phyloP scores from a whole-genome alignment of 192 early-diverging fungal species.

The Dimargaris cristalligena region DNA sequence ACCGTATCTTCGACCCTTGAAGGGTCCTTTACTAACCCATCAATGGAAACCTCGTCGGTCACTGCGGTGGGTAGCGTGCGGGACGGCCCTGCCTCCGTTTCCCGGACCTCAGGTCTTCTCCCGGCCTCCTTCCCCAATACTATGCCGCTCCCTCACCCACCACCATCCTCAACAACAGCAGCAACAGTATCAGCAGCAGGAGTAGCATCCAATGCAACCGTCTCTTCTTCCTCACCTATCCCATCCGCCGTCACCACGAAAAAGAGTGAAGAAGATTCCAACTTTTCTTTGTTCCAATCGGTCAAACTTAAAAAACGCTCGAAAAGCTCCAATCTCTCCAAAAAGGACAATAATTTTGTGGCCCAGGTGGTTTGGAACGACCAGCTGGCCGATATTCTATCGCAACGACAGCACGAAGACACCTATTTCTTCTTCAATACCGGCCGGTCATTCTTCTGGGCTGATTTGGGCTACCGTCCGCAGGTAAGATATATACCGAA shows the following conservation, averaged over 20 bases:
- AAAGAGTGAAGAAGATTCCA: conserved; percentile 8
- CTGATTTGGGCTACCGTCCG: conserved; percentile 37
- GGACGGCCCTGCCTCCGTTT: no score
- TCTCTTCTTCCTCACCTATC: not conserved
- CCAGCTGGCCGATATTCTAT: conserved; percentile 36
- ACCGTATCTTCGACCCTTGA: no score
- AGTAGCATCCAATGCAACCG: no score
- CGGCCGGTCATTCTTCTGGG: conserved; percentile 55
- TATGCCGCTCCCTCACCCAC: no score
- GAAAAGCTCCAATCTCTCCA: conserved; percentile 27
- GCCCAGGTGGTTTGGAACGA: conserved; percentile 37
- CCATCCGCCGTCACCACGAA: not conserved
- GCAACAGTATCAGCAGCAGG: not conserved
- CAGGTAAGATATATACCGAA: conserved; percentile 45
- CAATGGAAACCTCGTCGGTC: no score
- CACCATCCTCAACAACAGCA: no score
- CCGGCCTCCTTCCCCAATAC: no score
- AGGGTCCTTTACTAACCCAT: no score
- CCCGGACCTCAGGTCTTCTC: no score
- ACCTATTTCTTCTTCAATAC: conserved; percentile 60
- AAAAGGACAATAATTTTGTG: conserved; percentile 45
- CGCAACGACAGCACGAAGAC: conserved; percentile 33
- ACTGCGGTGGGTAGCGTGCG: no score
- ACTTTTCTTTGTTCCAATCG: conserved; percentile 8
- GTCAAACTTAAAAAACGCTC: conserved; percentile 5